phyloP scores from a whole-genome alignment of 2,329 filamentous ascomycete genomes.

The Curvularia verruculosa region DNA sequence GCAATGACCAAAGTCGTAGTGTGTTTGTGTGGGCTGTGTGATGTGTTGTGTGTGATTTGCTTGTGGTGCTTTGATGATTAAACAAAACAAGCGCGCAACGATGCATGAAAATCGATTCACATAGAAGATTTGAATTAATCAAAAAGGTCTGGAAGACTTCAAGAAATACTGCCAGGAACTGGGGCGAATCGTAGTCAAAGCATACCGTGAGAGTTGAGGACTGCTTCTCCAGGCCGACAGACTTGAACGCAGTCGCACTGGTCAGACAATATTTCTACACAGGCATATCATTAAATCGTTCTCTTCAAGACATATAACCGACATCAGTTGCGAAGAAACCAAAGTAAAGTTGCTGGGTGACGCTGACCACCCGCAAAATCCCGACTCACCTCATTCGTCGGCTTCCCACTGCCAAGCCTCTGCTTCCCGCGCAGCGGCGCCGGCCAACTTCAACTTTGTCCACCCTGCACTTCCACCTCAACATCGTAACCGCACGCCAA shows the following conservation, averaged over 20 bases:
- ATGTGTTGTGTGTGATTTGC: not conserved
- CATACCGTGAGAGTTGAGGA: not conserved
- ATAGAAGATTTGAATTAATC: not conserved
- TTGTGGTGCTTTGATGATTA: not conserved
- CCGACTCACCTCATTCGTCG: constrained; percentile 26
- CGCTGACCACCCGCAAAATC: constrained; percentile 37
- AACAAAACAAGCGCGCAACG: not conserved
- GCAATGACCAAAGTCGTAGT: constrained; percentile 22
- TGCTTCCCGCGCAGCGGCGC: constrained; percentile 7
- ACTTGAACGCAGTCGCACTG: no score
- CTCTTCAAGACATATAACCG: not conserved
- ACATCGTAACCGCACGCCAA: constrained; percentile 20
- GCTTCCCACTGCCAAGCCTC: constrained; percentile 16
- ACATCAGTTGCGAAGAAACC: not conserved
- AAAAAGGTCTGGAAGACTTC: not conserved
- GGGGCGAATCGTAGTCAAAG: not conserved
- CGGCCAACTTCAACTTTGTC: constrained; percentile 22
- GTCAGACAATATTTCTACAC: not conserved
- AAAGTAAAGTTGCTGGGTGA: not conserved
- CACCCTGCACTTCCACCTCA: constrained; percentile 13
- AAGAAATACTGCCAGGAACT: not conserved
- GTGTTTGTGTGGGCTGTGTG: not conserved
- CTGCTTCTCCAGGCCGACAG: not conserved
- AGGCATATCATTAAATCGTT: not conserved
- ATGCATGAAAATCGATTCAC: not conserved